A percentile compares a stretch with the other conserved stretches of the same genome.
Conservation (phyloP, 129 eudicot species). For the Scalesia atractyloides region DNA sequence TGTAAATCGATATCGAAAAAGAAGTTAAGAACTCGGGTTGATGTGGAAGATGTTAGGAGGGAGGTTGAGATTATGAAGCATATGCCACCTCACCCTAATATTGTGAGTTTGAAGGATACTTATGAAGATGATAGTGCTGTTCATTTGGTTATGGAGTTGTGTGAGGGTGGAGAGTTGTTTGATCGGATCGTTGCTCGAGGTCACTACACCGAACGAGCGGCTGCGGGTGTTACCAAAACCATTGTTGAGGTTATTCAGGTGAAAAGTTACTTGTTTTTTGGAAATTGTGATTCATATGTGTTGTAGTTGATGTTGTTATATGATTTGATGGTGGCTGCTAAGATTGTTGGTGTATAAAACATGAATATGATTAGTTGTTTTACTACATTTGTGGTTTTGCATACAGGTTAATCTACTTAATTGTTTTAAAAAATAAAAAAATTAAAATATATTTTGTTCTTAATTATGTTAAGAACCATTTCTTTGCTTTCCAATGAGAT, state of each 20-base stretch:
- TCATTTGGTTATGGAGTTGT: conserved; percentile 89
- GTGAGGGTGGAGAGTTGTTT: conserved; percentile 94
- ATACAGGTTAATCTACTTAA: not conserved
- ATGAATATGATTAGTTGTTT: conserved; percentile 21
- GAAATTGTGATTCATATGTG: conserved; percentile 12
- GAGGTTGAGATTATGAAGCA: conserved; percentile 93
- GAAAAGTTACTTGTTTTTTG: conserved; percentile 19
- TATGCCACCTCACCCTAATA: conserved; percentile 74
- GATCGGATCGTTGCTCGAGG: conserved; percentile 94
- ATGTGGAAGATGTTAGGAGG: conserved; percentile 87
- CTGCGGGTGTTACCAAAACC: conserved; percentile 73
- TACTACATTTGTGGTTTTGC: conserved; percentile 14
- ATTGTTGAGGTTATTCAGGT: conserved; percentile 94
- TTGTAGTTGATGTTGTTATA: not conserved
- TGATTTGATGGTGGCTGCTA: not conserved
- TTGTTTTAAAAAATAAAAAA: not conserved
- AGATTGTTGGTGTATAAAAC: conserved; percentile 7
- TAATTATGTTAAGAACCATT: not conserved
- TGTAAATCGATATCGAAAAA: conserved; percentile 90
- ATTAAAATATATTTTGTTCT: not conserved
- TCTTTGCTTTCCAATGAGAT: not conserved
- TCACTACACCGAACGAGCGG: conserved; percentile 93
- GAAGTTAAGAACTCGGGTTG: conserved; percentile 80
- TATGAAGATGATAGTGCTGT: conserved; percentile 88
- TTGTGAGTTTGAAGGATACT: conserved; percentile 77